Percentiles rank a stretch among this genome's conserved stretches.
phyloP scores from a whole-genome alignment of 371 early-diverging fungal species.

The Mortierella sp. region DNA sequence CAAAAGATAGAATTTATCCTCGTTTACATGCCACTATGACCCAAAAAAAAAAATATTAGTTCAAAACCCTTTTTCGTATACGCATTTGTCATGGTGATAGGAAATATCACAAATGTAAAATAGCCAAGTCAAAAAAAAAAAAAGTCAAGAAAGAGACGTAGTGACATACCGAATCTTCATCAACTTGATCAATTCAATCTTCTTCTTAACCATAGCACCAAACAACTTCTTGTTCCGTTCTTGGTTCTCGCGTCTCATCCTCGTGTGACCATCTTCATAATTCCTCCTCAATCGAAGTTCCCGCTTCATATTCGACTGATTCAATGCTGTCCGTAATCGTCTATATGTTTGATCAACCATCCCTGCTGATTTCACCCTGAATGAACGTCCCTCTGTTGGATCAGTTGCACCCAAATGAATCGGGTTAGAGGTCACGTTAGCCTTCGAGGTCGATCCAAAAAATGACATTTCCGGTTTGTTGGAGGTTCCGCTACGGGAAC shows the following conservation, averaged over 20 bases:
- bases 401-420: constrained; percentile 48
- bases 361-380: constrained; percentile 27
- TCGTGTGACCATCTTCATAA: constrained; percentile 41
- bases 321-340: constrained; percentile 32
- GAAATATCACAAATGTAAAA: background rate
- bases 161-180: constrained; percentile 55
- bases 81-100: too few relatives aligned
- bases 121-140: constrained; percentile 1
- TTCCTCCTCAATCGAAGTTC: constrained; percentile 45
- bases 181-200: constrained; percentile 55
- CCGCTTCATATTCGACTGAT: constrained; percentile 55
- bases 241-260: constrained; percentile 54
- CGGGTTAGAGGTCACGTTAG: constrained; percentile 54
- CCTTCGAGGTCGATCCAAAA: constrained; percentile 26
- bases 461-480: constrained; percentile 18
- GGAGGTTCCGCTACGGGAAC: background rate
- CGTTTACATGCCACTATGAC: constrained; percentile 37
- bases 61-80: too few relatives aligned
- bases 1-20: too few relatives aligned
- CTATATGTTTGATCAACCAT: constrained; percentile 42
- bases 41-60: constrained; percentile 6
- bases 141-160: background rate
- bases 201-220: constrained; percentile 55
- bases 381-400: constrained; percentile 46
- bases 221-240: constrained; percentile 55